A percentile compares a stretch with the other conserved stretches of the same genome.
phyloP scores from a whole-genome alignment of 192 early-diverging fungal species.

The Rhizoclosmatium globosum region DNA sequence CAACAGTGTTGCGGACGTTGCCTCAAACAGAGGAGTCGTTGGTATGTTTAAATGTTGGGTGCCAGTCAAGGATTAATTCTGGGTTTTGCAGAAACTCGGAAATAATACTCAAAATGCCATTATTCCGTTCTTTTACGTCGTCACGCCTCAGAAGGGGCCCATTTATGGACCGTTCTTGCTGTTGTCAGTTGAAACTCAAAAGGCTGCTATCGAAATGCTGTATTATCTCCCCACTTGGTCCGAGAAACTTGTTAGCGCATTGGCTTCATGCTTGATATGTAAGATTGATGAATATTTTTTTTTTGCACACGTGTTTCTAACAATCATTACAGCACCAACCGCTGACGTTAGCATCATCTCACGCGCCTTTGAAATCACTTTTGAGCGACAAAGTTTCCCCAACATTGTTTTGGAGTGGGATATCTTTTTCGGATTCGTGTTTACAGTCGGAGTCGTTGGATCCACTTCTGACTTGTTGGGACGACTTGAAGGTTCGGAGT shows the following conservation, averaged over 20 bases:
- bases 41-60: not conserved
- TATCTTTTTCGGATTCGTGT: slow-evolving; percentile 4
- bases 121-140: slow-evolving; percentile 23
- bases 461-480: not conserved
- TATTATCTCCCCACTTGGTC: slow-evolving; percentile 17
- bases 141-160: slow-evolving; percentile 11
- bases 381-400: slow-evolving; percentile 8
- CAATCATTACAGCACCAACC: not conserved
- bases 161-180: slow-evolving; percentile 22
- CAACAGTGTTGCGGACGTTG: not conserved
- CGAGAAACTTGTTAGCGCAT: slow-evolving; percentile 4
- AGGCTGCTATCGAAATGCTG: slow-evolving; percentile 17
- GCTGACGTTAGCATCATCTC: not conserved
- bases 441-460: slow-evolving; percentile 14
- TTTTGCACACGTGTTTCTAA: not conserved
- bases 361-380: slow-evolving; percentile 16
- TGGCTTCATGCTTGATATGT: slow-evolving; percentile 18
- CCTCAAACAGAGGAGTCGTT: not conserved
- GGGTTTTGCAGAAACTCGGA: not conserved
- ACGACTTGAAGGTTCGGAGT: no score
- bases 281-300: not conserved
- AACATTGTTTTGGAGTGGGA: not conserved
- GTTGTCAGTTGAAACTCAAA: slow-evolving; percentile 14
- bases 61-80: not conserved
- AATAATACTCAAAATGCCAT: slow-evolving; percentile 2